A percentile compares a stretch with the other conserved stretches of the same genome.
These are phyloP conservation scores for Tetracladium setigerum DNA, from an alignment of 495 filamentous ascomycete species.

Conservation along the genomic window DNA sequence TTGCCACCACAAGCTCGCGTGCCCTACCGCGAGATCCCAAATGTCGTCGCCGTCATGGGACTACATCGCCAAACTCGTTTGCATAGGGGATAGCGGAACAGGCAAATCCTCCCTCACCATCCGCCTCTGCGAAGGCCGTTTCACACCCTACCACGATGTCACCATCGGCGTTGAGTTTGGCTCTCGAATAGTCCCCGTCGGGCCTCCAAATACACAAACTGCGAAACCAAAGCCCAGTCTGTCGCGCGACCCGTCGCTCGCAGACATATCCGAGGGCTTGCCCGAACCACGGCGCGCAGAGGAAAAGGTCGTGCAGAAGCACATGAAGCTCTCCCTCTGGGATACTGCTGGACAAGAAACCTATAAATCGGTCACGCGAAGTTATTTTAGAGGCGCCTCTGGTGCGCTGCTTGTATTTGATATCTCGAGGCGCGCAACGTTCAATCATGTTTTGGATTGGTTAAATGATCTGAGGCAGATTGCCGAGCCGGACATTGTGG, in stretches of 20 bases:
- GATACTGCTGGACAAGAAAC: slow-evolving; percentile 97
- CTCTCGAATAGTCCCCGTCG: slow-evolving; percentile 85
- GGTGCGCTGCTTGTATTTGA: slow-evolving; percentile 94
- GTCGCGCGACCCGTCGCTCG: slow-evolving; percentile 18
- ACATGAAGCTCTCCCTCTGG: slow-evolving; percentile 76
- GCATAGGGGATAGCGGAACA: slow-evolving; percentile 89
- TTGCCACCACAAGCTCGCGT: no score
- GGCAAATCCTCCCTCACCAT: slow-evolving; percentile 89
- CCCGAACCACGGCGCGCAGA: slow-evolving; percentile 27
- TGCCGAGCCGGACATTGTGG: slow-evolving; percentile 87
- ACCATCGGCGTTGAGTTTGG: slow-evolving; percentile 98
- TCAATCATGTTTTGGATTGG: slow-evolving; percentile 80
- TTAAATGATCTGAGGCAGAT: slow-evolving; percentile 86
- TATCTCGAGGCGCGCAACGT: slow-evolving; percentile 79
- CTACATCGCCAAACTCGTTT: slow-evolving; percentile 97
- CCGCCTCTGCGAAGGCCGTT: slow-evolving; percentile 94
- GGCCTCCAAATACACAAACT: slow-evolving; percentile 53
- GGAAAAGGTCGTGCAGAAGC: slow-evolving; percentile 45
- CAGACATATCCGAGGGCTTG: slow-evolving; percentile 25
- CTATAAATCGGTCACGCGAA: slow-evolving; percentile 89
- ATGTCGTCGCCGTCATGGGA: slow-evolving; percentile 60
- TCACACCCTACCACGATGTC: slow-evolving; percentile 87
- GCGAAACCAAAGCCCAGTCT: slow-evolving; percentile 17
- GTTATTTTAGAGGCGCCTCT: slow-evolving; percentile 89
- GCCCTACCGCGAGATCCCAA: background rate